Percentiles rank a stretch among this genome's conserved stretches.
These are phyloP conservation scores for Lentinula detonsa DNA, from an alignment of 768 basidiomycete species.

Conservation along the genomic window DNA sequence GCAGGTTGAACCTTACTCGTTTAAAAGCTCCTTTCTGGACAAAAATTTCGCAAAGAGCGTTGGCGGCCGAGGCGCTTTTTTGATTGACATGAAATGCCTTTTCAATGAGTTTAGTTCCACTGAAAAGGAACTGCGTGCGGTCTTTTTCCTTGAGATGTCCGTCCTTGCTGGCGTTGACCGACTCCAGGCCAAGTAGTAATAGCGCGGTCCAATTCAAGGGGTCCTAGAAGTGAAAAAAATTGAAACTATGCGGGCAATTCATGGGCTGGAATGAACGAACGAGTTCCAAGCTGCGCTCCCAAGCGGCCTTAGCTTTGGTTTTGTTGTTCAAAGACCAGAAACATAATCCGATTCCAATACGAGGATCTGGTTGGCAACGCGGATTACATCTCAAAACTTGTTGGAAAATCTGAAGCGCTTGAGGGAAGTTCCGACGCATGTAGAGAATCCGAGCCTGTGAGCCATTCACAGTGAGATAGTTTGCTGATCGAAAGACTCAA, in stretches of 20 bases:
- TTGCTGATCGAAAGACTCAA: background rate
- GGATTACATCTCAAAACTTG: conserved; percentile 76
- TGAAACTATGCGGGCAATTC: background rate
- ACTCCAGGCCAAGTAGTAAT: conserved; percentile 79
- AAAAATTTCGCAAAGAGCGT: conserved; percentile 76
- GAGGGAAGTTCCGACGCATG: conserved; percentile 66
- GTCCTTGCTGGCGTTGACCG: conserved; percentile 80
- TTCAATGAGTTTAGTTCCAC: conserved; percentile 67
- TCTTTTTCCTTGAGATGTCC: conserved; percentile 58
- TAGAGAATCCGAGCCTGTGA: conserved; percentile 79
- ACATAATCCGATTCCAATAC: conserved; percentile 93
- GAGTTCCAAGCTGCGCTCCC: conserved; percentile 84
- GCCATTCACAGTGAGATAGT: background rate
- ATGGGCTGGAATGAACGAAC: conserved; percentile 36
- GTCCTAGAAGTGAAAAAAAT: conserved; percentile 39
- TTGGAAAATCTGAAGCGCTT: conserved; percentile 83
- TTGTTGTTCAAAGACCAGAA: conserved; percentile 87
- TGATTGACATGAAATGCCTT: conserved; percentile 78
- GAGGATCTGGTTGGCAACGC: conserved; percentile 81
- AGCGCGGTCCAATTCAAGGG: conserved; percentile 74
- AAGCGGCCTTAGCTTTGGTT: conserved; percentile 77
- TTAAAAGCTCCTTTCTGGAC: conserved; percentile 62
- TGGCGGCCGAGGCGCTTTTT: conserved; percentile 75
- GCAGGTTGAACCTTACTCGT: conserved; percentile 35
- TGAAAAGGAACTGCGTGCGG: conserved; percentile 51